These are phyloP conservation scores for Picochlorum sp. DNA, from an alignment of 139 green algal genomes.

Conservation along the genomic window DNA sequence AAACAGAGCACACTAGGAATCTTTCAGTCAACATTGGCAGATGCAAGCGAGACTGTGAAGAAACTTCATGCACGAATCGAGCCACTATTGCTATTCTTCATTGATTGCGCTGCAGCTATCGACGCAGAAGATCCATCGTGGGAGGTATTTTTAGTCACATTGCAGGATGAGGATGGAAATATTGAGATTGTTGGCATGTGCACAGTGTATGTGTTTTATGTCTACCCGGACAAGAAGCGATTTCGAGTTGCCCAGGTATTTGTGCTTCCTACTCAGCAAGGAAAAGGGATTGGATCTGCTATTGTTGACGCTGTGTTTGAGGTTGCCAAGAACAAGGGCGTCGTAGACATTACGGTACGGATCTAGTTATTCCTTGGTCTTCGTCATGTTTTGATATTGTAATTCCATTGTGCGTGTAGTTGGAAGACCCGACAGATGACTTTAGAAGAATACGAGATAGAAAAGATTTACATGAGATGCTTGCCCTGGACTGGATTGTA, in stretches of 20 bases:
- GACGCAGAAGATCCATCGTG: slow-evolving; percentile 60
- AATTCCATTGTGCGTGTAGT: background rate
- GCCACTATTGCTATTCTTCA: slow-evolving; percentile 75
- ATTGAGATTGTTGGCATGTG: slow-evolving; percentile 38
- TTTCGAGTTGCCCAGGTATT: slow-evolving; percentile 71
- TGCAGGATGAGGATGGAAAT: slow-evolving; percentile 5
- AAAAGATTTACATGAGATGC: slow-evolving; percentile 52
- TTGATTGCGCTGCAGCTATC: slow-evolving; percentile 71
- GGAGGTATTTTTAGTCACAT: slow-evolving; percentile 58
- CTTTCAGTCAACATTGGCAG: slow-evolving; percentile 9
- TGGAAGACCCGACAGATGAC: slow-evolving; percentile 76
- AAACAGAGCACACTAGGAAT: slow-evolving; percentile 11
- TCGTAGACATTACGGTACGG: slow-evolving; percentile 39
- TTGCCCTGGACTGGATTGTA: slow-evolving; percentile 25
- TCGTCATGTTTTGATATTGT: background rate
- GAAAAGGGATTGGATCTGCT: slow-evolving; percentile 44
- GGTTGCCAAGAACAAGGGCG: slow-evolving; percentile 31
- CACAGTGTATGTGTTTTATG: slow-evolving; percentile 77
- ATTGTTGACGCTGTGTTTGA: slow-evolving; percentile 54
- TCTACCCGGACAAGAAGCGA: slow-evolving; percentile 52
- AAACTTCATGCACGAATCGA: slow-evolving; percentile 65
- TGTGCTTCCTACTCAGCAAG: slow-evolving; percentile 69
- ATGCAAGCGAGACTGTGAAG: slow-evolving; percentile 24
- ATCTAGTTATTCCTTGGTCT: slow-evolving; percentile 26
- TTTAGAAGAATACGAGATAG: slow-evolving; percentile 59